phyloP scores from a whole-genome alignment of 192 early-diverging fungal genomes.

The Backusella circina region DNA sequence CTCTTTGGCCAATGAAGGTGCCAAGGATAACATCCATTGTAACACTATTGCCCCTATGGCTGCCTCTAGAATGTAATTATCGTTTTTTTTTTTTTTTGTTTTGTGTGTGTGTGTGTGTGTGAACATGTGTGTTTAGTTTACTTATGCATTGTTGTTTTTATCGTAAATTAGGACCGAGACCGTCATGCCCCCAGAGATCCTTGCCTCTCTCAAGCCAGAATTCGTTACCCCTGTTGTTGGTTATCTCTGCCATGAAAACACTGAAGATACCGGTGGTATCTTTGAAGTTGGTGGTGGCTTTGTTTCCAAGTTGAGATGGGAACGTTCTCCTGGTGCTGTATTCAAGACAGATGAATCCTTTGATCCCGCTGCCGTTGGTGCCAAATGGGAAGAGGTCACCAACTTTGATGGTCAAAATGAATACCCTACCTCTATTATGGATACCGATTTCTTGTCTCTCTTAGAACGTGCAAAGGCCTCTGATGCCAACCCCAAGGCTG shows the following conservation, averaged over 20 bases:
- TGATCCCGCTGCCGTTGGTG: slow-evolving; percentile 78
- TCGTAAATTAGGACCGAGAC: slow-evolving; percentile 67
- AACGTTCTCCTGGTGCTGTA: slow-evolving; percentile 81
- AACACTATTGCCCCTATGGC: slow-evolving; percentile 98
- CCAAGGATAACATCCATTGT: slow-evolving; percentile 86
- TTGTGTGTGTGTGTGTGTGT: neutral
- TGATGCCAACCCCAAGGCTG: slow-evolving; percentile 54
- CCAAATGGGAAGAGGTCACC: slow-evolving; percentile 72
- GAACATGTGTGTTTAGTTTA: slow-evolving; percentile 14
- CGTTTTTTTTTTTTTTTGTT: neutral
- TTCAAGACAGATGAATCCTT: slow-evolving; percentile 89
- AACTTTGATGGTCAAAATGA: slow-evolving; percentile 57
- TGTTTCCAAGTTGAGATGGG: slow-evolving; percentile 88
- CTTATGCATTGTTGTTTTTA: neutral
- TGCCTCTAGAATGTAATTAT: slow-evolving; percentile 80
- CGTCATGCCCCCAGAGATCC: slow-evolving; percentile 92
- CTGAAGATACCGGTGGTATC: slow-evolving; percentile 76
- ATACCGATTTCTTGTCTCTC: slow-evolving; percentile 79
- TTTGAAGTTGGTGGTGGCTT: slow-evolving; percentile 98
- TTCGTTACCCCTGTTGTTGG: slow-evolving; percentile 93
- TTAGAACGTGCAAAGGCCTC: slow-evolving; percentile 73
- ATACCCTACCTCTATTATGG: slow-evolving; percentile 73
- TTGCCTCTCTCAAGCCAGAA: slow-evolving; percentile 95
- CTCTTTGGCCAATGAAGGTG: slow-evolving; percentile 92
- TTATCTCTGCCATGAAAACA: slow-evolving; percentile 89